Evolutionary conservation across 2,329 filamentous ascomycete species (phyloP), one percentile per base, ranked within the genome.

Genomic region (Fusarium nodosum): DNA sequence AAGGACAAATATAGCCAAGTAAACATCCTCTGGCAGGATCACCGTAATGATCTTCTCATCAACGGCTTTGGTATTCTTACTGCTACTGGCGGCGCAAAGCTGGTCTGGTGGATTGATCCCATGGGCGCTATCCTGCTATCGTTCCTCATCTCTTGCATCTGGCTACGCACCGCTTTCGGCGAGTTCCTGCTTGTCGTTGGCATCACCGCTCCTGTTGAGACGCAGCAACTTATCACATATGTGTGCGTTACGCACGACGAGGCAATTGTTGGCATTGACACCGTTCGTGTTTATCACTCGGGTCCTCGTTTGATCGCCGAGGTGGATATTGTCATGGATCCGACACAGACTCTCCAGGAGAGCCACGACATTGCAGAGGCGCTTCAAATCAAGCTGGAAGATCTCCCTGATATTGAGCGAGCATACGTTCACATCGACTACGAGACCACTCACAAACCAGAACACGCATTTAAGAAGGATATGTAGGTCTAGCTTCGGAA

Each of bases 401-500:
- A 90, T 59, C 80, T 99, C 68, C 95, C 96, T 0, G 91, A 97
- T 77, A 90, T 98, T 12, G 96, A 98, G 85, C 84, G 96, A 62
- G 94, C 94, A 0, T 98, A 97, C 77, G 96, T 98, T 22, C 96
- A 99, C 79, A 94, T 97, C 20, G 96, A 99, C 79, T 98, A 97
- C 74, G 96, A 98, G 83, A 97, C 94, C 6, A 94, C 91, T 20
- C 96, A 98, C 80, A 94, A 96, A 79, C 95, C 95, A 0, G 94
- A 97, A 83, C 94, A 90, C 74, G 81, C 82, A 16, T 83, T 81
- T 63, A 90, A 89, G 82, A 90, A 90, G 79, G 86, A 90, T 66
- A 66, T 90, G 38, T 90, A 74, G 56, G 48, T 53, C 57, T 58
- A 61, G 30, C 39, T 38, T 34, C 31, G 44, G 63, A 55, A 60